phyloP scores from a whole-genome alignment of 2,329 filamentous ascomycete genomes.

The Colletotrichum coccodes region DNA sequence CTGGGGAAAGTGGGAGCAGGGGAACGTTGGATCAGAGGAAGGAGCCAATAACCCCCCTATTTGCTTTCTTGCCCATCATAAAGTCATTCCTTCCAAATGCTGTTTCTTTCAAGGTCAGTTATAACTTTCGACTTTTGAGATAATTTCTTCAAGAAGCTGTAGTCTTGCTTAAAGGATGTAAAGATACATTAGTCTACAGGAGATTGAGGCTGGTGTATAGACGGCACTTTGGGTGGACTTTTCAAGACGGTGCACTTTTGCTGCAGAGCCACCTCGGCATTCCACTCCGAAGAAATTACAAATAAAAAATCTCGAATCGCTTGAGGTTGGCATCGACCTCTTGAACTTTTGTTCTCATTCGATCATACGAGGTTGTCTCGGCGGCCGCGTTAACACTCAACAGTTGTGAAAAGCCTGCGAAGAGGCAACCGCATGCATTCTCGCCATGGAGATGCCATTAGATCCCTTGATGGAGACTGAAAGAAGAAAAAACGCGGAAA shows the following conservation, averaged over 20 bases:
- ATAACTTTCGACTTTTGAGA: no score
- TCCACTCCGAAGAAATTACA: no score
- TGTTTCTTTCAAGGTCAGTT: no score
- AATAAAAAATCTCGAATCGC: background rate
- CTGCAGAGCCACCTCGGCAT: background rate
- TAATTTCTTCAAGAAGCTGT: background rate
- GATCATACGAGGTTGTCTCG: background rate
- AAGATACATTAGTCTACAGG: no score
- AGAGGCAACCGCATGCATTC: background rate
- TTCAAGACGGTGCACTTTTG: background rate
- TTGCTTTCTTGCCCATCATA: background rate
- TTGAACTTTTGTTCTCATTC: no score
- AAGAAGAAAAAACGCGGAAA: background rate
- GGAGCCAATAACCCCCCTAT: background rate
- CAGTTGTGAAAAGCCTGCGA: background rate
- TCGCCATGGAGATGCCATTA: background rate
- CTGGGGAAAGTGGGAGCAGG: background rate
- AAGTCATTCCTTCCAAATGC: background rate
- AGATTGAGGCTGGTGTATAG: no score
- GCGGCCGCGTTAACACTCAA: background rate
- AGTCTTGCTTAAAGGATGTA: no score
- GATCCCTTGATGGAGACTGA: background rate
- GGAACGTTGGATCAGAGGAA: background rate
- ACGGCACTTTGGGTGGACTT: background rate
- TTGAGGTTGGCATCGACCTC: background rate